Evolutionary conservation across 176 grass and related monocot genomes (phyloP).

Genomic region (Paspalum vaginatum): DNA sequence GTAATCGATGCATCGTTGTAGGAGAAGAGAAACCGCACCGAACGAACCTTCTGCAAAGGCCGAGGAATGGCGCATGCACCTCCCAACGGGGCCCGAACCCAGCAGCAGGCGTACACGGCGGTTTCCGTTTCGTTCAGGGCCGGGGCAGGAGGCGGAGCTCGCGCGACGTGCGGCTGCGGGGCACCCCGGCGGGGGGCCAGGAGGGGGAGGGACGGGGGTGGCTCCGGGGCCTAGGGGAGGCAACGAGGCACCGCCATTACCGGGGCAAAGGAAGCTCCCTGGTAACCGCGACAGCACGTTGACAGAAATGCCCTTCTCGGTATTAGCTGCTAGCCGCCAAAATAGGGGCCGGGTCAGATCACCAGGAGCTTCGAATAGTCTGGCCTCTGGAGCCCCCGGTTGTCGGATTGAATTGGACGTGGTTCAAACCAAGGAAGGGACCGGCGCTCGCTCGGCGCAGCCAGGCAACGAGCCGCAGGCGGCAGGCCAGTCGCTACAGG

Average conservation of each 20-base stretch:
- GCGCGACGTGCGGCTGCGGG: not conserved
- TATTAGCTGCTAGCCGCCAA: slow-evolving; percentile 39
- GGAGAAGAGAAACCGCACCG: too few species aligned
- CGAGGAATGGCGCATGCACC: too few species aligned
- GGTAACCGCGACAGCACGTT: slow-evolving; percentile 18
- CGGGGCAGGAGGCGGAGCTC: not conserved
- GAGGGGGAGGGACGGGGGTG: slow-evolving; percentile 2
- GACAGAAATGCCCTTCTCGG: slow-evolving; percentile 27
- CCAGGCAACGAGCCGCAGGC: too few species aligned
- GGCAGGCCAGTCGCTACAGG: too few species aligned
- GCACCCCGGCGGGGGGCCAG: slow-evolving; percentile 30
- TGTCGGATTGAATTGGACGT: too few species aligned
- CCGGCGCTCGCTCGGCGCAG: too few species aligned
- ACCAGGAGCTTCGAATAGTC: not conserved
- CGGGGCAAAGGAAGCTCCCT: slow-evolving; percentile 18
- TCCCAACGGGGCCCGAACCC: too few species aligned
- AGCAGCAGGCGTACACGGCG: not conserved
- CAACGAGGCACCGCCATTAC: slow-evolving; percentile 20
- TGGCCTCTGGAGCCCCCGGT: too few species aligned
- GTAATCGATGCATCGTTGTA: too few species aligned
- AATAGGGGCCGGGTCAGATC: not conserved
- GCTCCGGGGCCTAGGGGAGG: slow-evolving; percentile 34
- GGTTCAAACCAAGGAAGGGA: too few species aligned
- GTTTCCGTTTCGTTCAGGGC: not conserved
- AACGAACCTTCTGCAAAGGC: too few species aligned